Evolutionary conservation across 2,329 filamentous ascomycete genomes (phyloP), one percentile per base, ranked within the genome.

Genomic region (Colletotrichum tabaci): DNA sequence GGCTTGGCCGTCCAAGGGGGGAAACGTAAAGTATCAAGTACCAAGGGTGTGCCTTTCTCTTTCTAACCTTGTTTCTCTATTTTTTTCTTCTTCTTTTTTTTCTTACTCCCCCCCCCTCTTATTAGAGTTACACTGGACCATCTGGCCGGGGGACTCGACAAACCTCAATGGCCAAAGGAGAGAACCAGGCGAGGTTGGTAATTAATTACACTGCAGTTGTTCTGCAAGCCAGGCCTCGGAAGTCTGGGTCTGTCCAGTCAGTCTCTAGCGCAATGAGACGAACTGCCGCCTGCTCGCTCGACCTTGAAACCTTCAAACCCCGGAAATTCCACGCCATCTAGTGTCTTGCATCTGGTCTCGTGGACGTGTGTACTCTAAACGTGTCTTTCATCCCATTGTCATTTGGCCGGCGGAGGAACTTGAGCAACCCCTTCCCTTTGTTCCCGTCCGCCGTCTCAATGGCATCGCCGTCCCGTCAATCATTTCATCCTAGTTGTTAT

Each of bases 331-430:
- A 61, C n/a, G 44, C 58, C 44, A 46, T 46, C 44, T 49, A 16
- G 46, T 47, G 67, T 58, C 21, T 68, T 46, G 52, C 16, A 9
- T 46, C 38, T 38, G 23, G 56, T 35, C 52, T 50, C 16, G 40
- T 40, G 30, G 56, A 26, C 49, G 5, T 21, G 49, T 23, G 49
- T 15, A 21, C 49, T 13, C 9, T 21, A 26, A 52, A 35, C 35
- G 6, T 8, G 58, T 23, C 58, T 58, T 68, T 68, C 68, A 42
- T 71, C 65, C 68, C 68, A 71, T 63, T 68, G 64, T 68, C 65
- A 63, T 21, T 57, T 18, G 57, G 26, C 61, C 61, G 44, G 62
- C 53, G 52, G 12, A 47, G 68, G 40, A 21, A 56, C 52, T 40
- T 16, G 16, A 57, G 10, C 50, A 38, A 38, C 16, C 18, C 9